Conservation (phyloP, 495 filamentous ascomycete species). For the Trichocladium antarcticum region DNA sequence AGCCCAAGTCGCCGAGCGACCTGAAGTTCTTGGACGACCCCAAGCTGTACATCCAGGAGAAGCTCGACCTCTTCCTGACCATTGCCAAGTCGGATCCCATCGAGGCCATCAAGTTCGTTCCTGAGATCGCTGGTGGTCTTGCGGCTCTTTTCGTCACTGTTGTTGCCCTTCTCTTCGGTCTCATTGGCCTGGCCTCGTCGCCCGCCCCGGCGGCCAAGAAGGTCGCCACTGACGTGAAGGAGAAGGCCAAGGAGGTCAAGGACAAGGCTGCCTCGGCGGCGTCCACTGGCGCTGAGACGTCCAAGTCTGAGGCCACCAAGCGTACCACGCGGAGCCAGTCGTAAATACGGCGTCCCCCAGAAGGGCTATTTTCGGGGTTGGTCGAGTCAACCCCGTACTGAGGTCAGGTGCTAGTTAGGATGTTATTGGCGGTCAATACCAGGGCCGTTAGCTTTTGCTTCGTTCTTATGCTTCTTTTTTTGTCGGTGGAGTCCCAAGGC, state of each 20-base stretch:
- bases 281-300: conserved; percentile 53
- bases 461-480: conserved; percentile 8
- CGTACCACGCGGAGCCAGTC: conserved; percentile 39
- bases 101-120: conserved; percentile 80
- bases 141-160: conserved; percentile 56
- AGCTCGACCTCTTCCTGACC: conserved; percentile 76
- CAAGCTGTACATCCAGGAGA: conserved; percentile 77
- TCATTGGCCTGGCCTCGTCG: conserved; percentile 32
- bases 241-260: conserved; percentile 58
- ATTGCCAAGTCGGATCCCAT: conserved; percentile 81
- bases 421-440: neutral
- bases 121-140: conserved; percentile 77
- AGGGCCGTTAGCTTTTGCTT: conserved; percentile 1
- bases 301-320: conserved; percentile 51
- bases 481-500: conserved; percentile 11
- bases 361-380: neutral
- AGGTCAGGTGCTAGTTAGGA: neutral
- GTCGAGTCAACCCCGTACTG: neutral
- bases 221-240: conserved; percentile 59
- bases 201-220: conserved; percentile 41
- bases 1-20: conserved; percentile 52
- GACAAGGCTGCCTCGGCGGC: conserved; percentile 67
- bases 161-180: conserved; percentile 53
- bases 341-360: conserved; percentile 21
- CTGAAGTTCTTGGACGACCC: conserved; percentile 91